Base-by-base conservation (phyloP, 2,329 filamentous ascomycete species). In the Xylariaceae sp. region DNA sequence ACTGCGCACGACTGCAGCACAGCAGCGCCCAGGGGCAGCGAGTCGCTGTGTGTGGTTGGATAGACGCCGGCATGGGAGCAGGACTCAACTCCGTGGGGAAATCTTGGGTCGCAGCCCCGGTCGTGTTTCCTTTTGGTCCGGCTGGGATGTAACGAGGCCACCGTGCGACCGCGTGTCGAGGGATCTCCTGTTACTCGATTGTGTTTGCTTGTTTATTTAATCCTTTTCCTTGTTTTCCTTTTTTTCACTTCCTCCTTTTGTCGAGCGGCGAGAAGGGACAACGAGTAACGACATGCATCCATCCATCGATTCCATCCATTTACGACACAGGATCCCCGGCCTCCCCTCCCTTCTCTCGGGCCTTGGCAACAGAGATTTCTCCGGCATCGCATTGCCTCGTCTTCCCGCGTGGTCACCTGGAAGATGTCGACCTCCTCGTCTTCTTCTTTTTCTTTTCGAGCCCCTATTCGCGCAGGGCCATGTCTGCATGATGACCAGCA, bases 401-500 rank as follows among this genome's bases (percentile, higher is more conserved):
- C n/a, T n/a, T n/a, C n/a, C n/a, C 37, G n/a, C n/a, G n/a, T n/a
- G n/a, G n/a, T n/a, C n/a, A n/a, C n/a, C n/a, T n/a, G n/a, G n/a
- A n/a, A n/a, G n/a, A n/a, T n/a, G n/a, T n/a, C n/a, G n/a, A n/a
- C 12, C n/a, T 32, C 6, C 12, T 15, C n/a, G 12, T 7, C 29
- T 16, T 16, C 6, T 36, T 32, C 26, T 36, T 49, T 40, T 18
- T 30, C n/a, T 42, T 34, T 49, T 37, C 51, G 42, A 50, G 30
- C 47, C 50, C 47, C 53, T 57, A 58, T 53, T 56, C 53, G 53
- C 43, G 36, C 42, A 44, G 18, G 53, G 21, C 47, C 22, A 53
- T 54, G 54, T 48, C 56, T 57, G 56, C 56, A 54, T 51, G 54
- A 59, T 59, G 56, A 58, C 56, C 48, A 47, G 53, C 56, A 58